These are phyloP conservation scores for Tylopilus cervinicoccineus DNA, from an alignment of 768 basidiomycete genomes.

Conservation along the genomic window DNA sequence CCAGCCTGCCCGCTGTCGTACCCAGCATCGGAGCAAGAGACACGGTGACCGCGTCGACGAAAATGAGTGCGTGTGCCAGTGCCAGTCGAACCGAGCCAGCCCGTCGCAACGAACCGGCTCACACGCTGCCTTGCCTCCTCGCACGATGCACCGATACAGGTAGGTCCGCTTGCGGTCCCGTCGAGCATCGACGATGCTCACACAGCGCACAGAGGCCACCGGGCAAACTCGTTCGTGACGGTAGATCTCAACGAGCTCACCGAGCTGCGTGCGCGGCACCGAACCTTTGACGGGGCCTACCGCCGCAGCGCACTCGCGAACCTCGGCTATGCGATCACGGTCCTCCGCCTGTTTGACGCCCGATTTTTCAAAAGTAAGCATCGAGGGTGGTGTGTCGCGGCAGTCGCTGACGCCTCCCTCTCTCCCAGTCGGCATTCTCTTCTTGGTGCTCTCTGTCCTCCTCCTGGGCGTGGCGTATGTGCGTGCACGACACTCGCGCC, in stretches of 20 bases:
- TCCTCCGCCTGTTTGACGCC: conserved; percentile 75
- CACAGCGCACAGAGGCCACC: conserved; percentile 32
- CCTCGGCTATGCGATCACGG: conserved; percentile 68
- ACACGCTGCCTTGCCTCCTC: conserved; percentile 6
- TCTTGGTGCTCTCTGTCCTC: conserved; percentile 55
- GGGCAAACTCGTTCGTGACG: conserved; percentile 47
- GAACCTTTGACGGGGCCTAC: conserved; percentile 84
- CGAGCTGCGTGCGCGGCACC: conserved; percentile 73
- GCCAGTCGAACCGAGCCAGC: conserved; percentile 15
- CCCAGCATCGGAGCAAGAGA: conserved; percentile 17
- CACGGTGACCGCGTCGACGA: background rate
- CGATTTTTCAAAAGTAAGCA: conserved; percentile 68
- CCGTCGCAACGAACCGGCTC: conserved; percentile 15
- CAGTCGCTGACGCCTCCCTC: too few species aligned
- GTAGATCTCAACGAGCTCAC: conserved; percentile 57
- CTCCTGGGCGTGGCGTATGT: conserved; percentile 57
- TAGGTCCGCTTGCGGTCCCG: conserved; percentile 6
- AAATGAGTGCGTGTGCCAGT: background rate
- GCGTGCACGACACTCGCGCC: conserved; percentile 60
- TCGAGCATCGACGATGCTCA: background rate
- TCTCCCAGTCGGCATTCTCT: conserved; percentile 52
- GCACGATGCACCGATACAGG: conserved; percentile 25
- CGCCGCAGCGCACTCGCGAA: conserved; percentile 69
- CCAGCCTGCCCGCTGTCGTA: conserved; percentile 21
- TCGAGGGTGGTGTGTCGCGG: background rate